Evolutionary conservation across 2,329 filamentous ascomycete genomes (phyloP), one percentile per base, ranked within the genome.

Genomic region (Fusarium tricinctum): DNA sequence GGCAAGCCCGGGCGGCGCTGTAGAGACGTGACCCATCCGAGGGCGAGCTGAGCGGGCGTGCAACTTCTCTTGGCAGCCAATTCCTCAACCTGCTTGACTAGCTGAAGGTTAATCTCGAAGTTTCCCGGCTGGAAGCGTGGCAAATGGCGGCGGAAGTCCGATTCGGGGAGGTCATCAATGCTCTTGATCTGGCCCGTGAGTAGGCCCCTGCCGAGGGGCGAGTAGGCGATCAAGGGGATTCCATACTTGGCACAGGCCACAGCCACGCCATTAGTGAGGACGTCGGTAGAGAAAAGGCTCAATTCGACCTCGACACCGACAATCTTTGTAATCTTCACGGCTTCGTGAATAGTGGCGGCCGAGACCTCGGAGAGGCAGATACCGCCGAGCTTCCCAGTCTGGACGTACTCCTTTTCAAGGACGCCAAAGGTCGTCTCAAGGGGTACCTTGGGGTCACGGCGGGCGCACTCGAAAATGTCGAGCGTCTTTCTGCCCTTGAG

Each of bases 181-280:
- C 66, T 51, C 17, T 73, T 61, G 49, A 61, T 73, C 13, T 58
- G 65, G 4, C 77, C 75, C 10, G 75, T 67, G 32, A 79, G 76
- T 75, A 82, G 80, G 3, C 85, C 84, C 26, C 86, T 81, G 6
- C 91, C 89, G 0, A 94, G 81, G 1, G 92, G 92, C 44, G 89
- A 90, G 78, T 93, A 94, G 1, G 90, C 91, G 35, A 93, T 79
- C 47, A 94, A 80, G 0, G 91, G 89, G 62, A 95, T 93, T 46
- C 83, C 80, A 45, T 91, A 78, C 74, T 94, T 84, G 0, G 81
- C 83, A 72, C 88, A 91, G 0, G 86, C 83, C 3, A 80, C 81
- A 5, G 83, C 82, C 35, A 88, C 78, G 4, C 86, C 85, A 67
- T 87, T 86, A 22, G 74, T 76, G 26, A 86, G 77, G 23, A 83